These are phyloP conservation scores for Tilletia indica DNA, from an alignment of 1,284 basidiomycete genomes.

Conservation along the genomic window DNA sequence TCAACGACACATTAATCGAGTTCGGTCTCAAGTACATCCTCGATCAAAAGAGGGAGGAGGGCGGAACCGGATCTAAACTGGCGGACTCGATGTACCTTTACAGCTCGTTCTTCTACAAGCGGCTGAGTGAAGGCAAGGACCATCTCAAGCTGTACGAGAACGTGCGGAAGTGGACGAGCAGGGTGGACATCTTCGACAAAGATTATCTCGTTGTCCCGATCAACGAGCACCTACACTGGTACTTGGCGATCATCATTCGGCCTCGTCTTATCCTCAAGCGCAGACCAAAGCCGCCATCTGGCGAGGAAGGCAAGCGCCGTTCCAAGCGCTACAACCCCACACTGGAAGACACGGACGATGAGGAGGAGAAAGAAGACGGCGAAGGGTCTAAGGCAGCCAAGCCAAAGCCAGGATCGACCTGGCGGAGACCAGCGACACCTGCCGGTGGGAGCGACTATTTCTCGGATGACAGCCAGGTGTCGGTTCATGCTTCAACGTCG, in stretches of 20 bases:
- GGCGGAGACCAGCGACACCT: no score
- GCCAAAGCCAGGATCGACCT: no score
- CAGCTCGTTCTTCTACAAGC: conserved; percentile 96
- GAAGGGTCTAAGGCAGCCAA: not conserved
- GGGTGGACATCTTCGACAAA: conserved; percentile 82
- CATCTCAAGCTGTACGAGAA: conserved; percentile 68
- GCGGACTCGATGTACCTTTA: conserved; percentile 82
- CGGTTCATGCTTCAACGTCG: no score
- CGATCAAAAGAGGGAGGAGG: conserved; percentile 44
- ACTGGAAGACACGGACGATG: not conserved
- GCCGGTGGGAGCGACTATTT: no score
- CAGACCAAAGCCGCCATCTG: not conserved
- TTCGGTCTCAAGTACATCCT: conserved; percentile 80
- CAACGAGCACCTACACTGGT: conserved; percentile 97
- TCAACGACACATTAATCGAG: conserved; percentile 95
- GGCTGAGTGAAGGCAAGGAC: conserved; percentile 66
- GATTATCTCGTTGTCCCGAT: conserved; percentile 91
- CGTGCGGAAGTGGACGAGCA: conserved; percentile 90
- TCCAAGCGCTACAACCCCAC: not conserved
- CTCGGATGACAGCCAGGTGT: no score
- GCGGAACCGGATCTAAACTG: conserved; percentile 47
- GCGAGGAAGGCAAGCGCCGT: not conserved
- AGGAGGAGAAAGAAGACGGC: not conserved
- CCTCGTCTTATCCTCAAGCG: conserved; percentile 59
- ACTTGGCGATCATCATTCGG: conserved; percentile 86